These are phyloP conservation scores for Ruellia speciosa DNA, from an alignment of 305 asterid genomes.

Conservation along the genomic window DNA sequence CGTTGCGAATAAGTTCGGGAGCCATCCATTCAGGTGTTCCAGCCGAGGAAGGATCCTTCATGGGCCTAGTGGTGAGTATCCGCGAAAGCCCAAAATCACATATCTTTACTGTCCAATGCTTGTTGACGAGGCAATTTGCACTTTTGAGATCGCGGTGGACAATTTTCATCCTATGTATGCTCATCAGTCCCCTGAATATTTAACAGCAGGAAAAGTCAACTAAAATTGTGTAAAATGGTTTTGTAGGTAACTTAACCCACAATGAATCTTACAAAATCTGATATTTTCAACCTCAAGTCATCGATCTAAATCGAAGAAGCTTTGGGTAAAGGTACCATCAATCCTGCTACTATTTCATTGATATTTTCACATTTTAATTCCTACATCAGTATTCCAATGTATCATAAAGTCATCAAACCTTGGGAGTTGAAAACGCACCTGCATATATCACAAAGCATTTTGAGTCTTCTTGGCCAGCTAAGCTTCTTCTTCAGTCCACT, in stretches of 20 bases:
- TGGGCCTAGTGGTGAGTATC: conserved; percentile 44
- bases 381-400: conserved; percentile 4
- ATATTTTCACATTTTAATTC: not conserved
- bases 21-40: conserved; percentile 99
- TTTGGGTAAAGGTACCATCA: not conserved
- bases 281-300: not conserved
- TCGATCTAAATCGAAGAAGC: not conserved
- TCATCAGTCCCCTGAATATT: conserved; percentile 67
- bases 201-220: conserved; percentile 14
- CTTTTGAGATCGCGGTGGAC: conserved; percentile 94
- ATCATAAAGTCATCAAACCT: conserved; percentile 7
- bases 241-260: too few relatives aligned
- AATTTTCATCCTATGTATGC: conserved; percentile 90
- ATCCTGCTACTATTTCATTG: not conserved
- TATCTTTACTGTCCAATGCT: conserved; percentile 89
- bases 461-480: conserved; percentile 79
- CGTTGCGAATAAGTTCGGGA: conserved; percentile 90
- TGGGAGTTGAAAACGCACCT: conserved; percentile 39
- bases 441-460: conserved; percentile 95
- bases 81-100: conserved; percentile 97
- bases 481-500: conserved; percentile 92
- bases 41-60: conserved; percentile 69
- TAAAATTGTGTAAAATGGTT: too few relatives aligned
- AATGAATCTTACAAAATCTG: too few relatives aligned
- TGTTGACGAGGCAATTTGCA: conserved; percentile 95